phyloP scores from a whole-genome alignment of 1,139 yeast genomes.

The Saccharomyces hybrid region DNA sequence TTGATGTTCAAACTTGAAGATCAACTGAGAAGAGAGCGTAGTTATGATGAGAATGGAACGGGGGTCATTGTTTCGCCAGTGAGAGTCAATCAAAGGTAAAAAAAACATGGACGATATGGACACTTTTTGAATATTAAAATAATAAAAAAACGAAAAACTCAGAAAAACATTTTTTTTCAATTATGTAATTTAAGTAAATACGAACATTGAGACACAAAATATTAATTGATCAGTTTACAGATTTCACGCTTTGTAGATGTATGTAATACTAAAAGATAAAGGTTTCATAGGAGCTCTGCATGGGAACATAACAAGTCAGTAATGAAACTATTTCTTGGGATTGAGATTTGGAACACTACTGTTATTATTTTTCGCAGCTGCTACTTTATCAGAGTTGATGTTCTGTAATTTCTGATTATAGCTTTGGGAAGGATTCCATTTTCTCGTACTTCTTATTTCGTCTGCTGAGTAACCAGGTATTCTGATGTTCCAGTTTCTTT shows the following conservation, averaged over 20 bases:
- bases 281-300: no score
- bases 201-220: not conserved
- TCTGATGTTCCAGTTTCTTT: constrained; percentile 91
- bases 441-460: constrained; percentile 77
- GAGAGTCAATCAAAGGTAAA: not conserved
- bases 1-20: constrained; percentile 24
- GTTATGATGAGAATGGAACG: not conserved
- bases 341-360: not conserved
- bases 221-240: not conserved
- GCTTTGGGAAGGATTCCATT: constrained; percentile 65
- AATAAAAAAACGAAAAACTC: not conserved
- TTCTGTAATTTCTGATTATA: constrained; percentile 69
- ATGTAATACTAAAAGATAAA: not conserved
- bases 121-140: not conserved
- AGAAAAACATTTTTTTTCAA: not conserved
- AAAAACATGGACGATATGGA: not conserved
- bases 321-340: not conserved
- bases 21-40: constrained; percentile 9
- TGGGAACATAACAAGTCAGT: not conserved
- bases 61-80: not conserved
- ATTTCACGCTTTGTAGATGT: not conserved
- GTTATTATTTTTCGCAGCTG: constrained; percentile 8
- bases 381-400: constrained; percentile 35
- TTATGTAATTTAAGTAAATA: not conserved
- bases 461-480: constrained; percentile 91